Base-by-base conservation (phyloP, 2,329 filamentous ascomycete species). In the Cytospora mali region DNA sequence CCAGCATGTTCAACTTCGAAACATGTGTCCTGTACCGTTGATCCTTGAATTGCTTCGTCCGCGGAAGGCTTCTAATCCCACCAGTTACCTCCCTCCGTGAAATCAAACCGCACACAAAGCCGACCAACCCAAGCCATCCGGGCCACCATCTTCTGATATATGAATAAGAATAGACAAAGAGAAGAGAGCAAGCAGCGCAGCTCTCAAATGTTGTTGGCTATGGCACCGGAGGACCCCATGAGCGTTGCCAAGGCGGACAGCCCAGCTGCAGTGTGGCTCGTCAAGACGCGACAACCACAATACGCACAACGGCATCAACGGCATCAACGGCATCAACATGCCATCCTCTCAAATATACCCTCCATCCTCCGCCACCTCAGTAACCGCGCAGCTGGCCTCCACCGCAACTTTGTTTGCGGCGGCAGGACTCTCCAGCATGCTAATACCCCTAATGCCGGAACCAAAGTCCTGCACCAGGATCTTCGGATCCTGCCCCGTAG, bases 401-500 rank as follows among this genome's bases (percentile, higher is more conserved):
- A 53, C 42, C 14, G 50, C 35, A 29, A 61, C 54, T 27, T 25
- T 60, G 55, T 59, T 56, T n/a, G 52, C 66, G 35, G 55, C 56
- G 14, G 61, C 61, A 46, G 61, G 66, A 61, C 81, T 85, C 74
- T 88, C 84, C 48, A 90, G 76, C 72, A 80, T 79, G 65, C 85
- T 81, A 49, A 90, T 83, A 29, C 85, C 82, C 29, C 80, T 73
- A 6, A 89, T 78, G 50, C 80, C 81, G 21, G 81, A 81, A 31
- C 87, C 95, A 78, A 98, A 99, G 77, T 99, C 95, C 82, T 98
- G 89, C 64, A 99, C 90, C 63, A 98, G 79, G 57, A 96, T 93
- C 73, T 96, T 89, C 35, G 93, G 91, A 71, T 97, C 93, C 76
- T 99, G 95, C 55, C 93, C 95, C 0, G 94, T 96, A 70, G 92